Conservation (phyloP, 768 basidiomycete species). For the Filobasidium floriforme region DNA sequence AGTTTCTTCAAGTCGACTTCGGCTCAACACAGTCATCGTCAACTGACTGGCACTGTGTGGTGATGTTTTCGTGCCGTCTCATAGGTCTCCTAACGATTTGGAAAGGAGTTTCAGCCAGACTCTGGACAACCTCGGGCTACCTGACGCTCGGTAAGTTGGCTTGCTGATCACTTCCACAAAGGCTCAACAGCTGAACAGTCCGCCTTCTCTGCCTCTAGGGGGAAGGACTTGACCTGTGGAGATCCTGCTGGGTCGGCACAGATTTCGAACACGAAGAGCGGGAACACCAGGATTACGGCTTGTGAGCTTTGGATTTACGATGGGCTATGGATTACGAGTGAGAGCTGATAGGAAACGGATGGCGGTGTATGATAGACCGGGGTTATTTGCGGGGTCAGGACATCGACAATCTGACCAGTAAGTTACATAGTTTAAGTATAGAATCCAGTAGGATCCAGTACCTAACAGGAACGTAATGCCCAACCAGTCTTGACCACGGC, state of each 20-base stretch:
- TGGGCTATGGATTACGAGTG: background rate
- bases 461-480: background rate
- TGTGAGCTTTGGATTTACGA: slow-evolving; percentile 24
- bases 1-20: too few relatives aligned
- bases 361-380: slow-evolving; percentile 25
- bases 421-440: background rate
- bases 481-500: slow-evolving; percentile 29
- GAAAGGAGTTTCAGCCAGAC: slow-evolving; percentile 34
- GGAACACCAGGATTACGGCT: slow-evolving; percentile 31
- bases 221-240: slow-evolving; percentile 33
- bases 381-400: slow-evolving; percentile 31
- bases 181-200: background rate
- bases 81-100: slow-evolving; percentile 21
- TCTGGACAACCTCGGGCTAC: slow-evolving; percentile 25
- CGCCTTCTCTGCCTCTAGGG: too few relatives aligned
- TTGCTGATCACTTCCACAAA: too few relatives aligned
- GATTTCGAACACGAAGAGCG: slow-evolving; percentile 32
- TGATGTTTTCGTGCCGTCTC: too few relatives aligned
- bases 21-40: too few relatives aligned
- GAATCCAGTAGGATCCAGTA: background rate
- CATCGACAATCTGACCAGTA: slow-evolving; percentile 31
- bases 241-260: slow-evolving; percentile 32
- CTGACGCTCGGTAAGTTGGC: slow-evolving; percentile 26
- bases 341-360: background rate
- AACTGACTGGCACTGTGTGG: too few relatives aligned